Evolutionary conservation across 306 rosid species (phyloP).

Genomic region (Lathyrus aphaca): DNA sequence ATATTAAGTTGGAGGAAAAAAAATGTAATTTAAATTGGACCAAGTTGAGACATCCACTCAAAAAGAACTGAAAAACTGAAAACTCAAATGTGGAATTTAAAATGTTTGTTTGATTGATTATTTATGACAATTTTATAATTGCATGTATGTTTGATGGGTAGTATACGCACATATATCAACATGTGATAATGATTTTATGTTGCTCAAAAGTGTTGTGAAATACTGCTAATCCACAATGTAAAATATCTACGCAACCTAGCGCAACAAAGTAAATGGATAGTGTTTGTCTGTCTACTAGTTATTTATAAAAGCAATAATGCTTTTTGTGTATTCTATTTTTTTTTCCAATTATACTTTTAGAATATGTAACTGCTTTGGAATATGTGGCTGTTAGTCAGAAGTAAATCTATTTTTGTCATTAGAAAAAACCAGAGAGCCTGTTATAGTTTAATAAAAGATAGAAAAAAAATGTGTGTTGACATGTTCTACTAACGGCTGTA

Average conservation of each 20-base stretch:
- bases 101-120: background rate
- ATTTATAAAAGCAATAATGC: background rate
- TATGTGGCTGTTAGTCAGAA: background rate
- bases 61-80: too few relatives aligned
- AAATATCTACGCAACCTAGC: background rate
- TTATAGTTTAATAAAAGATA: background rate
- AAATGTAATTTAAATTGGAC: too few relatives aligned
- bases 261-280: background rate
- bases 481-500: slow-evolving; percentile 3
- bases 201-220: background rate
- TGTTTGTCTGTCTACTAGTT: background rate
- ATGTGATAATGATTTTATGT: background rate
- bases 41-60: too few relatives aligned
- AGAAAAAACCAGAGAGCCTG: background rate
- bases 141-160: background rate
- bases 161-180: background rate
- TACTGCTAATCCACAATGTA: background rate
- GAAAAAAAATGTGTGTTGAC: slow-evolving; percentile 18
- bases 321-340: background rate
- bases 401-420: background rate
- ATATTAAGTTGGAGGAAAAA: too few relatives aligned
- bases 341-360: slow-evolving; percentile 5
- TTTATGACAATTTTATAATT: background rate
- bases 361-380: slow-evolving; percentile 1
- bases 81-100: background rate